Percentiles rank a stretch among this genome's conserved stretches.
Conservation (phyloP, 2,329 filamentous ascomycete species). For the Coniochaeta hoffmannii region DNA sequence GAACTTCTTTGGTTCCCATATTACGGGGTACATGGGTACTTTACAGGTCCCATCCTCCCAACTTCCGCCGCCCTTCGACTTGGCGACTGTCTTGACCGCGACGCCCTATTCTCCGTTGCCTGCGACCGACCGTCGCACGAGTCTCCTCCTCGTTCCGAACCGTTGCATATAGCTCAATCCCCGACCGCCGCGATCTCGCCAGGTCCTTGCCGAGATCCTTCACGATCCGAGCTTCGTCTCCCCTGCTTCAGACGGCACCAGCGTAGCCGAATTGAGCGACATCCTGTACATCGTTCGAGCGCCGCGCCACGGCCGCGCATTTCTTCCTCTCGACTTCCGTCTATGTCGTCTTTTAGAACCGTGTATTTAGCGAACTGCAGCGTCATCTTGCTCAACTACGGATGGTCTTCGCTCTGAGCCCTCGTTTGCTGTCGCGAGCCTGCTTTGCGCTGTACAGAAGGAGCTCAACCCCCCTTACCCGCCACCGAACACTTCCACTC, state of each 20-base stretch:
- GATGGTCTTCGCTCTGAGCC: neutral
- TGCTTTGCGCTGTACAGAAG: neutral
- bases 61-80: neutral
- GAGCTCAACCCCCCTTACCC: neutral
- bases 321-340: neutral
- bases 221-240: neutral
- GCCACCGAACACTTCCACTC: neutral
- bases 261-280: neutral
- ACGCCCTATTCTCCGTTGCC: neutral
- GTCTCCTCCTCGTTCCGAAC: too few relatives aligned
- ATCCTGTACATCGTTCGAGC: neutral
- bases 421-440: neutral
- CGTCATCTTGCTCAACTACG: neutral
- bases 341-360: neutral
- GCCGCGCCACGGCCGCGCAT: neutral
- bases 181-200: too few relatives aligned
- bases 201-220: too few relatives aligned
- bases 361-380: neutral
- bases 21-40: neutral
- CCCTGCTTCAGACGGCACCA: neutral
- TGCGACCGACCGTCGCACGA: too few relatives aligned
- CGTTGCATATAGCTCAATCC: too few relatives aligned
- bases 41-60: neutral
- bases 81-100: neutral
- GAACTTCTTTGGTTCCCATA: neutral